These are phyloP conservation scores for Petrea volubilis DNA, from an alignment of 257 asterid species.

Conservation along the genomic window DNA sequence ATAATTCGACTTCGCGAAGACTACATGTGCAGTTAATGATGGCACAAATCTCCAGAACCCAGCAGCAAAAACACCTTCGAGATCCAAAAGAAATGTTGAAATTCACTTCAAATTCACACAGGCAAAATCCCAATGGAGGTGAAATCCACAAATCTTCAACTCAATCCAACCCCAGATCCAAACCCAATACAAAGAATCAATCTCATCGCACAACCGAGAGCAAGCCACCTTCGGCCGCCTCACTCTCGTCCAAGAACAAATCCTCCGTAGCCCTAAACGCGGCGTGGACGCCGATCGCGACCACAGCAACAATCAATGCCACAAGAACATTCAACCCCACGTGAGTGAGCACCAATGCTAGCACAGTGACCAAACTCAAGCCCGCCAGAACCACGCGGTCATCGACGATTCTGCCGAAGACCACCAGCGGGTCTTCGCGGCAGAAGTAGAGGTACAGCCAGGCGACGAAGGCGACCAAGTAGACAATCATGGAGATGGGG, in stretches of 20 bases:
- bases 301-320: constrained; percentile 60
- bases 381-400: constrained; percentile 60
- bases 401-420: constrained; percentile 43
- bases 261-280: constrained; percentile 67
- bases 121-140: not conserved
- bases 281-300: constrained; percentile 56
- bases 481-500: constrained; percentile 83
- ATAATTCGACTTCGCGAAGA: not conserved
- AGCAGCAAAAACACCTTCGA: not conserved
- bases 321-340: constrained; percentile 75
- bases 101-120: constrained; percentile 4
- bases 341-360: constrained; percentile 61
- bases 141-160: not conserved
- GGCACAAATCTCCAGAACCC: not conserved
- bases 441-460: constrained; percentile 68
- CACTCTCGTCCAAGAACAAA: constrained; percentile 74
- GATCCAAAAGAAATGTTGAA: not conserved
- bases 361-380: constrained; percentile 63
- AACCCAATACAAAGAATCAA: not conserved
- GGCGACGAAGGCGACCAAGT: constrained; percentile 42
- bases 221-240: constrained; percentile 75
- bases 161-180: not conserved
- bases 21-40: constrained; percentile 3
- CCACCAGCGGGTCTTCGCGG: constrained; percentile 58
- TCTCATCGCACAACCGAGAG: constrained; percentile 63